Percentiles rank a stretch among this genome's conserved stretches.
phyloP scores from a whole-genome alignment of 441 rosid genomes.

The Heliophila coronopifolia region DNA sequence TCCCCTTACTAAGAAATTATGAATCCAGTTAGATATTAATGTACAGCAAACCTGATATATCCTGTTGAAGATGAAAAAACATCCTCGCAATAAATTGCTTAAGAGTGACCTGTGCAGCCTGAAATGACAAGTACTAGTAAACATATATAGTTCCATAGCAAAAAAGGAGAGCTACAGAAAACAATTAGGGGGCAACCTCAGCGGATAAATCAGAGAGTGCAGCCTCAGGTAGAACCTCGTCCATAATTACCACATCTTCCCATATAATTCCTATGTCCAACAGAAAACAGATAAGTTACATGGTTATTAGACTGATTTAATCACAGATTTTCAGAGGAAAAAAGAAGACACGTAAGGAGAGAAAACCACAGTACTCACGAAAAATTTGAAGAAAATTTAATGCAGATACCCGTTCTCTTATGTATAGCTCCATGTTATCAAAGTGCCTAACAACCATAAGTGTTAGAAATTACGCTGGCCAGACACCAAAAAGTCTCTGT shows the following conservation, averaged over 20 bases:
- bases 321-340: constrained; percentile 11
- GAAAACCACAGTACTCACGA: constrained; percentile 47
- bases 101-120: constrained; percentile 72
- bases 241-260: constrained; percentile 81
- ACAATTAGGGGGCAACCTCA: constrained; percentile 44
- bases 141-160: constrained; percentile 13
- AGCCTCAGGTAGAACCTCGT: constrained; percentile 75
- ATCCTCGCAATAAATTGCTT: constrained; percentile 56
- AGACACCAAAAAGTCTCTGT: constrained; percentile 2
- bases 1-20: not conserved
- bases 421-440: constrained; percentile 48
- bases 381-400: constrained; percentile 50
- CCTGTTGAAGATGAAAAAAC: constrained; percentile 62
- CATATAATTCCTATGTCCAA: constrained; percentile 63
- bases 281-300: constrained; percentile 25
- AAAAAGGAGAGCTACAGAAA: constrained; percentile 6
- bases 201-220: constrained; percentile 59
- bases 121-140: constrained; percentile 38
- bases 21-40: constrained; percentile 11
- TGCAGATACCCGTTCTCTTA: constrained; percentile 51
- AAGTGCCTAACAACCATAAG: constrained; percentile 52
- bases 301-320: not conserved
- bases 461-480: constrained; percentile 1
- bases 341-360: constrained; percentile 9
- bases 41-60: constrained; percentile 68